Conservation (phyloP, 2,329 filamentous ascomycete species). For the Colletotrichum coccodes region DNA sequence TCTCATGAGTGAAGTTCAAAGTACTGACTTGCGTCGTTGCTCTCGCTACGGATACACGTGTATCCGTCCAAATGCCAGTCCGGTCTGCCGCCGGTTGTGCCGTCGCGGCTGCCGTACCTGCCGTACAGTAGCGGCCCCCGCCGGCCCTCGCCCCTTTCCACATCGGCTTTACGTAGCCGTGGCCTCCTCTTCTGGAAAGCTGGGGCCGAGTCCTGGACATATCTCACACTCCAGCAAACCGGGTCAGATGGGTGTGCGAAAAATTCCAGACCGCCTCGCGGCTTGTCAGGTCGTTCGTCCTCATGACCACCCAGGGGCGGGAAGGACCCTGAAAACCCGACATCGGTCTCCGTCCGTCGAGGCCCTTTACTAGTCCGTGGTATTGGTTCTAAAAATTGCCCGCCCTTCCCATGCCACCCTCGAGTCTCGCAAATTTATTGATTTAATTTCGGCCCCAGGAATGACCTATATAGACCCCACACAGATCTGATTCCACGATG, state of each 20-base stretch:
- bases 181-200: neutral
- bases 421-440: neutral
- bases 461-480: neutral
- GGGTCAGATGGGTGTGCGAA: slow-evolving; percentile 16
- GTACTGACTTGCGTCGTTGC: neutral
- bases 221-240: neutral
- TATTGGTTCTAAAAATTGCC: neutral
- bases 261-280: slow-evolving; percentile 27
- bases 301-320: slow-evolving; percentile 24
- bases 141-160: neutral
- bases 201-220: neutral
- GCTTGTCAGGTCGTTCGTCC: slow-evolving; percentile 27
- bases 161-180: neutral
- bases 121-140: neutral
- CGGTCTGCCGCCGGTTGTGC: neutral
- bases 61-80: neutral
- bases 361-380: neutral
- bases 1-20: neutral
- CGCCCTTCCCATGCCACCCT: neutral
- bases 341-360: slow-evolving; percentile 23
- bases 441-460: neutral
- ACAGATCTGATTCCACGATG: slow-evolving; percentile 23
- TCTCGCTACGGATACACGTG: neutral
- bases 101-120: neutral
- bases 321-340: slow-evolving; percentile 30